Conservation (phyloP, 331 rosid species). For the Erythrophleum ivorense region DNA sequence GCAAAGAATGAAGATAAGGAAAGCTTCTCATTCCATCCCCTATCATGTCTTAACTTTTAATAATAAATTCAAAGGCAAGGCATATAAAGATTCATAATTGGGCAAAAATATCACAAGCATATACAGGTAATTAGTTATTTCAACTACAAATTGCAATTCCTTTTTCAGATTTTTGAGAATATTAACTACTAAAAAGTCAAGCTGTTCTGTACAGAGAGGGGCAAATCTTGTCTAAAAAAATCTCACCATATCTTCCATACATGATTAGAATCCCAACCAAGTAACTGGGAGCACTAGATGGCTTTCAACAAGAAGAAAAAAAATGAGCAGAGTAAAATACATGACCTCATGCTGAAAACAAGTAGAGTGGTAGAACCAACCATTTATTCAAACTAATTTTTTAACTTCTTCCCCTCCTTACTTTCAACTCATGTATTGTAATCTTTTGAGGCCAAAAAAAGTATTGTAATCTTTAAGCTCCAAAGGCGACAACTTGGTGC, state of each 20-base stretch:
- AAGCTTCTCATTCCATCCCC: background rate
- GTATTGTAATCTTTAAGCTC: background rate
- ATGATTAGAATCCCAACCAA: background rate
- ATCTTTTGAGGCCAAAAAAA: background rate
- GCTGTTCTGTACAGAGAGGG: background rate
- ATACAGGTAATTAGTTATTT: background rate
- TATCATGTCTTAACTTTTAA: background rate
- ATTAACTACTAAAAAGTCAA: constrained; percentile 5
- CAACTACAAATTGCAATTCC: background rate
- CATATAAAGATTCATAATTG: background rate
- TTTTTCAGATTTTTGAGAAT: background rate
- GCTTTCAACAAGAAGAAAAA: constrained; percentile 12
- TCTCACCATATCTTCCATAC: constrained; percentile 12
- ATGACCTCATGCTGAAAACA: background rate
- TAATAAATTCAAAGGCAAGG: background rate
- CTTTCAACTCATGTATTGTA: background rate
- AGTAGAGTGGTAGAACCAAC: background rate
- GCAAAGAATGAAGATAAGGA: background rate
- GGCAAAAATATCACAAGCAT: background rate
- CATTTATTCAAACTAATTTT: background rate
- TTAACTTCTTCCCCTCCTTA: background rate
- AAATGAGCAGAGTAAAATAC: background rate
- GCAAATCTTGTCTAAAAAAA: background rate
- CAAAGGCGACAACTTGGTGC: background rate
- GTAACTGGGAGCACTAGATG: background rate